Conservation (phyloP, 2,329 filamentous ascomycete genomes). For the Aspergillus glaucus region DNA sequence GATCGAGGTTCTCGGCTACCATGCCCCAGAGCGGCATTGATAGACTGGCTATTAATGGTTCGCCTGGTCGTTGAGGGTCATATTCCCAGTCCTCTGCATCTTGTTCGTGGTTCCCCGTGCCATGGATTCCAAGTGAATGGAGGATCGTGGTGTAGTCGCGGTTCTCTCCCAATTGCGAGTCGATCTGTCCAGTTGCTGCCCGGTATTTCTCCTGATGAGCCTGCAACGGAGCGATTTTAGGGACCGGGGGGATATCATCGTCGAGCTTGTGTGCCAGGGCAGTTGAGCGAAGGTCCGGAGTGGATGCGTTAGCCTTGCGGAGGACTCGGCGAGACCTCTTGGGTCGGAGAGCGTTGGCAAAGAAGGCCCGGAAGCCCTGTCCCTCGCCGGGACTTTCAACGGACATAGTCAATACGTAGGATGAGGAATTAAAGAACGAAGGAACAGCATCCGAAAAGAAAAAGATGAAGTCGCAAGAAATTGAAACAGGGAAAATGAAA, state of each 20-base stretch:
- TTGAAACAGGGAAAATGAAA: background rate
- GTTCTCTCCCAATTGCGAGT: slow-evolving; percentile 32
- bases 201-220: slow-evolving; percentile 30
- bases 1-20: slow-evolving; percentile 38
- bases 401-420: slow-evolving; percentile 16
- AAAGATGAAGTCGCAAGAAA: background rate
- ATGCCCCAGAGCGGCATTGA: slow-evolving; percentile 41
- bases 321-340: slow-evolving; percentile 34
- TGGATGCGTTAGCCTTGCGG: slow-evolving; percentile 26
- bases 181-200: slow-evolving; percentile 19
- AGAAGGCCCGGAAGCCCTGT: slow-evolving; percentile 23
- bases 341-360: slow-evolving; percentile 24
- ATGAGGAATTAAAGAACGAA: background rate
- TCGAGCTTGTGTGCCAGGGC: slow-evolving; percentile 14
- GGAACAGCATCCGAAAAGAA: background rate
- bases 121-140: slow-evolving; percentile 28
- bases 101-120: slow-evolving; percentile 19
- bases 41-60: slow-evolving; percentile 42
- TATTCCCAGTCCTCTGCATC: slow-evolving; percentile 8
- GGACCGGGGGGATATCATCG: slow-evolving; percentile 23
- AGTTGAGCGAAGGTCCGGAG: slow-evolving; percentile 20
- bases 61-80: slow-evolving; percentile 27
- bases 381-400: slow-evolving; percentile 26
- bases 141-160: slow-evolving; percentile 32
- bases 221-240: slow-evolving; percentile 27